Evolutionary conservation across 352 stramenopile genomes (phyloP).

Genomic region (Pythium chondricola): DNA sequence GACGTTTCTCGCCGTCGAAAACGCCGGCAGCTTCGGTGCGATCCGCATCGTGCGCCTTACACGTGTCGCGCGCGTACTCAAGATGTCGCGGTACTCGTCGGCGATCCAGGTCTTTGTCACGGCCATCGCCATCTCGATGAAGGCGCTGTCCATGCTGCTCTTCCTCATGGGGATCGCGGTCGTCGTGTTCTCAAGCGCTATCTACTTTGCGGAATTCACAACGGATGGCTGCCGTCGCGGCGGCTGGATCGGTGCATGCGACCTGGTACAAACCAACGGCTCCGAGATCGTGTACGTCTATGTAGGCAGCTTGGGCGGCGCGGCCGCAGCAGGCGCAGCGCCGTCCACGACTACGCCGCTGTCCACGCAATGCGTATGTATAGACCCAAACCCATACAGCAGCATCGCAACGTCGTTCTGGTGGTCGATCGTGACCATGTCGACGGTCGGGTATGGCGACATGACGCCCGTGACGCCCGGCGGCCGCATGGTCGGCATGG

Average conservation of each 20-base stretch:
- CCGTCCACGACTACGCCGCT: background rate
- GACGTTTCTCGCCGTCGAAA: constrained; percentile 52
- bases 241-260: constrained; percentile 54
- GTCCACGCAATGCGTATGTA: constrained; percentile 32
- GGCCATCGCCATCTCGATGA: constrained; percentile 64
- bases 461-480: constrained; percentile 69
- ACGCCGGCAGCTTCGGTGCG: constrained; percentile 54
- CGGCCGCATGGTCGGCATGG: constrained; percentile 67
- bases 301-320: constrained; percentile 21
- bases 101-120: constrained; percentile 82
- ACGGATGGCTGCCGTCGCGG: constrained; percentile 46
- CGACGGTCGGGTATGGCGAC: constrained; percentile 87
- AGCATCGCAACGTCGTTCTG: constrained; percentile 80
- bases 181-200: constrained; percentile 78
- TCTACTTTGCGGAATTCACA: constrained; percentile 82
- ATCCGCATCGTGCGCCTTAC: constrained; percentile 82
- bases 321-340: constrained; percentile 4
- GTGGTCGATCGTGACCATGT: constrained; percentile 91
- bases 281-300: constrained; percentile 9
- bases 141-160: constrained; percentile 81
- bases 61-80: constrained; percentile 77
- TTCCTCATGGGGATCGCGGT: constrained; percentile 84
- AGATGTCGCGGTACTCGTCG: constrained; percentile 83
- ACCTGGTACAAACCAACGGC: background rate
- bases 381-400: constrained; percentile 79